Evolutionary conservation across 140 eudicot species (phyloP).

Genomic region (Senecio squalidus): DNA sequence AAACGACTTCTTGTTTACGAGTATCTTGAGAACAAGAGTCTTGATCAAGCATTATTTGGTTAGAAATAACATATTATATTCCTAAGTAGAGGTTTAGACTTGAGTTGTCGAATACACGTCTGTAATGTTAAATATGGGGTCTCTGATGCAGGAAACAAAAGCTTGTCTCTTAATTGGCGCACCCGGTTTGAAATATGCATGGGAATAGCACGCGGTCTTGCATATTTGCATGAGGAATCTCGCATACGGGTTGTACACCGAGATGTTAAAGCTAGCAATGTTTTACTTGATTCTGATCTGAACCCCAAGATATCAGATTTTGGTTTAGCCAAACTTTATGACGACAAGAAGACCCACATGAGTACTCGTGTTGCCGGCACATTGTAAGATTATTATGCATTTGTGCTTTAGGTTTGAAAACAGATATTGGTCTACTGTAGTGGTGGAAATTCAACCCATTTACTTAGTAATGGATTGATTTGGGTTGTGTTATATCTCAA

Average conservation of each 20-base stretch:
- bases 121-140: slow-evolving; percentile 2
- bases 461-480: not conserved
- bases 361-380: slow-evolving; percentile 89
- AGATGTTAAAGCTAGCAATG: slow-evolving; percentile 81
- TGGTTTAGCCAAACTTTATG: slow-evolving; percentile 80
- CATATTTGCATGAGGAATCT: slow-evolving; percentile 75
- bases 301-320: slow-evolving; percentile 71
- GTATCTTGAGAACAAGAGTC: slow-evolving; percentile 65
- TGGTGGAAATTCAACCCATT: not conserved
- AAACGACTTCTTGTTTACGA: slow-evolving; percentile 61
- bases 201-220: slow-evolving; percentile 62
- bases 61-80: not conserved
- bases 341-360: slow-evolving; percentile 70
- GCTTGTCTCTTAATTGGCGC: slow-evolving; percentile 47
- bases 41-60: slow-evolving; percentile 75
- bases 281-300: slow-evolving; percentile 62
- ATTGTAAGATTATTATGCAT: slow-evolving; percentile 32
- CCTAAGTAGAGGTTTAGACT: not conserved
- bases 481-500: not conserved
- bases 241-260: slow-evolving; percentile 53
- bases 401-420: not conserved
- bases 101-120: not conserved
- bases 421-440: not conserved
- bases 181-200: slow-evolving; percentile 60
- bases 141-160: slow-evolving; percentile 35